Base-by-base conservation (phyloP, 2,329 filamentous ascomycete genomes). In the Magnaporthales sp. region DNA sequence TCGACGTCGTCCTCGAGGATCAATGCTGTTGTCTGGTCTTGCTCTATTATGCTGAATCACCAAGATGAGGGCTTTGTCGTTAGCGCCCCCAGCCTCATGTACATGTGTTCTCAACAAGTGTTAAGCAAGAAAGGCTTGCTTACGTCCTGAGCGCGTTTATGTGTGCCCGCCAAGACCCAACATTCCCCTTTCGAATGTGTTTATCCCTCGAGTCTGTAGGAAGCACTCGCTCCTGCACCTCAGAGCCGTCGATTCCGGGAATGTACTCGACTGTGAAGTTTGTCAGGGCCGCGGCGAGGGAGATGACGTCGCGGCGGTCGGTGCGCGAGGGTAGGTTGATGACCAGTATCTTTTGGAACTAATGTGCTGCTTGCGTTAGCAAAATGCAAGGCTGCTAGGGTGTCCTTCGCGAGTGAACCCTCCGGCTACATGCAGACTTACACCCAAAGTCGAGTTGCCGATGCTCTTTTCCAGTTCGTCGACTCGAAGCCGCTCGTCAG, bases 1-100 rank as follows among this genome's bases (percentile, higher is more conserved):
- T 87, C 84, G 24, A 80, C 78, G 67, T 86, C 84, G 70, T 86
- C 84, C 70, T 87, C 84, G 29, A 86, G 72, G 30, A 86, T 81
- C 1, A 86, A 73, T 0, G 81, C 83, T 1, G 80, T 81, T 1
- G 76, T 74, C 2, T 84, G 69, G 56, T 80, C 78, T 11, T 79
- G 73, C n/a, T 79, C 74, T 13, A 85, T 76, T 13, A 86, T 74
- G 15, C 76, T 78, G 46, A 22, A 27, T 38, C 15, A 3, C 0
- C 26, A 4, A 32, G 13, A n/a, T 15, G 61, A 31, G 7, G 19
- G 6, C 27, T 32, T 24, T 24, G 11, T 15, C 15, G 26, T 30
- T 19, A 6, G 10, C n/a, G 1, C 5, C 3, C 4, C 3, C 54
- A 26, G 8, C 9, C 54, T 63, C 22, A 11, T 5, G 1, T 63